Base-by-base conservation (phyloP, 306 rosid genomes). In the Geum urbanum region DNA sequence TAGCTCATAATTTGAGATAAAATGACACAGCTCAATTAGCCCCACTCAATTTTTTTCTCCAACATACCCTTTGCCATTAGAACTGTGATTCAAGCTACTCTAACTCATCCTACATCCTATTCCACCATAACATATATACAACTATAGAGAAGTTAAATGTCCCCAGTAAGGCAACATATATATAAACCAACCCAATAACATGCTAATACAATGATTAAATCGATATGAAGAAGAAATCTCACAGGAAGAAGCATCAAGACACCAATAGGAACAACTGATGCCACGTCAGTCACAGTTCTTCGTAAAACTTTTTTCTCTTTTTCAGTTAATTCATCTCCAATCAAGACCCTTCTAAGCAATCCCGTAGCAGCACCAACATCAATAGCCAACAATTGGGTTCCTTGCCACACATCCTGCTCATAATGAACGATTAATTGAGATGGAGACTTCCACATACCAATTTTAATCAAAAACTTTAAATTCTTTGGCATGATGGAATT, bases 181-280 rank as follows among this genome's bases (percentile, higher is more conserved):
- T 47, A 50, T 50, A 67, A 50, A 49, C n/a, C 58, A n/a, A 16
- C 46, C 22, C 51, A 41, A 10, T 43, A 27, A 24, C 63, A 57
- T 54, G 27, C 9, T 56, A 20, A 70, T 44, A 49, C 41, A 41
- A 51, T 6, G 64, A 20, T 67, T 37, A 70, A 50, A 48, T 52
- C 47, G 22, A 70, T 24, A 59, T 6, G 2, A 57, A 54, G 63
- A 67, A 68, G 57, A 74, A 51, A 40, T 47, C 96, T 87, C 80
- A 94, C 99, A 0, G 96, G 99, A 80, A 94, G 87, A 78, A 94
- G 99, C 99, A 94, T 91, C 75, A 94, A 83, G 75, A 94, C 77
- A 39, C 96, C 97, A 50, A 91, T 94, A 11, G 97, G 99, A 82
- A 94, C 82, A 80, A 94, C 97, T 15, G 99, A 89, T 66, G 97